Conservation (phyloP, 768 basidiomycete genomes). For the Leccinellum rugosiceps region DNA sequence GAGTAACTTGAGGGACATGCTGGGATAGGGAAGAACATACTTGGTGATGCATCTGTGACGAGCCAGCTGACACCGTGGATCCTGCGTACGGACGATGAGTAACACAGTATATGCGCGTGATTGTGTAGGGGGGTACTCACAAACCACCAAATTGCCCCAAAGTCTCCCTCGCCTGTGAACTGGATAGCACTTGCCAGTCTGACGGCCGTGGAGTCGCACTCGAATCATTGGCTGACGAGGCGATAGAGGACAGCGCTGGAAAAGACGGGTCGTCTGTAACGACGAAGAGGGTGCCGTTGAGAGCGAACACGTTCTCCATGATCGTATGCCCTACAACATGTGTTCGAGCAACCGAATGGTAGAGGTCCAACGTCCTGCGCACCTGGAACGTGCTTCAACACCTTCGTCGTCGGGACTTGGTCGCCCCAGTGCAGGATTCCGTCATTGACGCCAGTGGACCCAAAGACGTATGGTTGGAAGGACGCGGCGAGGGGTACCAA, state of each 20-base stretch:
- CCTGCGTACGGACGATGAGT: no score
- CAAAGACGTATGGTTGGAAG: slow-evolving; percentile 19
- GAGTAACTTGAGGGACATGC: background rate
- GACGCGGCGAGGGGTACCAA: slow-evolving; percentile 25
- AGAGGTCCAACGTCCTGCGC: slow-evolving; percentile 6
- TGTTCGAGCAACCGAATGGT: background rate
- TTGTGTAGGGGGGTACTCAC: slow-evolving; percentile 35
- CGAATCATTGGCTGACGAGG: slow-evolving; percentile 34
- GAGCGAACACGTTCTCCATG: slow-evolving; percentile 76
- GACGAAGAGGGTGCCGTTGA: slow-evolving; percentile 69
- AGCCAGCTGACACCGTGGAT: no score
- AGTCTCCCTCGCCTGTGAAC: slow-evolving; percentile 41
- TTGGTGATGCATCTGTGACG: slow-evolving; percentile 26
- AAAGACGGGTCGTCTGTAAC: slow-evolving; percentile 66
- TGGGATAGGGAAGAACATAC: slow-evolving; percentile 34
- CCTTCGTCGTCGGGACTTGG: slow-evolving; percentile 50
- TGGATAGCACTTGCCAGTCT: slow-evolving; percentile 62
- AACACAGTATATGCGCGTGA: background rate
- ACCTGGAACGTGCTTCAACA: slow-evolving; percentile 70
- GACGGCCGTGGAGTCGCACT: slow-evolving; percentile 40
- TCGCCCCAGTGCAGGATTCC: slow-evolving; percentile 56
- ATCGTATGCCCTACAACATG: slow-evolving; percentile 68
- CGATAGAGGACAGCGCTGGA: slow-evolving; percentile 53
- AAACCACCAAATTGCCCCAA: slow-evolving; percentile 54
- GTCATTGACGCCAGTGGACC: slow-evolving; percentile 41